Conservation (phyloP, 257 asterid genomes). For the Nicotiana tabacum region DNA sequence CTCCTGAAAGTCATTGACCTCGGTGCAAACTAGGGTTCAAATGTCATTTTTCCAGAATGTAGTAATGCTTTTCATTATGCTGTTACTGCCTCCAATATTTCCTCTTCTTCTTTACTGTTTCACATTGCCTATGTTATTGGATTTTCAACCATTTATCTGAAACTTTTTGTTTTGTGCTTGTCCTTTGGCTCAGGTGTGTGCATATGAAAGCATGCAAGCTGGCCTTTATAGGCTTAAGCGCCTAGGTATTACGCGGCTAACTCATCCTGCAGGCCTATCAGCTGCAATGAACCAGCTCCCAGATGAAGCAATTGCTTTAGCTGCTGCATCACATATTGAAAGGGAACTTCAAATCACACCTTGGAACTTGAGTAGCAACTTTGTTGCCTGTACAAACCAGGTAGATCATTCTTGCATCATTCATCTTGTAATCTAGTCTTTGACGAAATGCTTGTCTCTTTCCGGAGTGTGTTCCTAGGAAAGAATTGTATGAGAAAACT, state of each 20-base stretch:
- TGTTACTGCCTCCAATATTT: neutral
- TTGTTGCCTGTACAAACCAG: slow-evolving; percentile 95
- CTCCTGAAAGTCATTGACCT: slow-evolving; percentile 6
- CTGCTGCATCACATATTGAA: slow-evolving; percentile 98
- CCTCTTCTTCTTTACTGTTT: slow-evolving; percentile 1
- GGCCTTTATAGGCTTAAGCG: slow-evolving; percentile 88
- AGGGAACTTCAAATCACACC: slow-evolving; percentile 99
- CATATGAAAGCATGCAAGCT: slow-evolving; percentile 99
- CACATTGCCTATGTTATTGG: slow-evolving; percentile 5
- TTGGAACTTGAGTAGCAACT: slow-evolving; percentile 92
- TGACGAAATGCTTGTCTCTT: neutral
- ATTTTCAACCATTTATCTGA: slow-evolving; percentile 3
- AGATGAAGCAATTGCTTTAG: slow-evolving; percentile 95
- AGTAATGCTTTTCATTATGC: neutral
- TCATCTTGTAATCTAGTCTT: neutral
- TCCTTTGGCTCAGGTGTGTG: slow-evolving; percentile 59
- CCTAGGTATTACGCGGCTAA: slow-evolving; percentile 81
- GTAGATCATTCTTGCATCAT: slow-evolving; percentile 29
- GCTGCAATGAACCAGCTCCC: slow-evolving; percentile 99
- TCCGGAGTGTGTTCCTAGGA: neutral
- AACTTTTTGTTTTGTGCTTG: slow-evolving; percentile 1
- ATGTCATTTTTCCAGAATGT: neutral
- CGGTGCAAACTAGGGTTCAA: slow-evolving; percentile 2
- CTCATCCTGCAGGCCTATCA: slow-evolving; percentile 73
- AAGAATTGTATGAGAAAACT: neutral